Conservation (phyloP, 805 yeast species). For the Tetrapisispora iriomotensis region DNA sequence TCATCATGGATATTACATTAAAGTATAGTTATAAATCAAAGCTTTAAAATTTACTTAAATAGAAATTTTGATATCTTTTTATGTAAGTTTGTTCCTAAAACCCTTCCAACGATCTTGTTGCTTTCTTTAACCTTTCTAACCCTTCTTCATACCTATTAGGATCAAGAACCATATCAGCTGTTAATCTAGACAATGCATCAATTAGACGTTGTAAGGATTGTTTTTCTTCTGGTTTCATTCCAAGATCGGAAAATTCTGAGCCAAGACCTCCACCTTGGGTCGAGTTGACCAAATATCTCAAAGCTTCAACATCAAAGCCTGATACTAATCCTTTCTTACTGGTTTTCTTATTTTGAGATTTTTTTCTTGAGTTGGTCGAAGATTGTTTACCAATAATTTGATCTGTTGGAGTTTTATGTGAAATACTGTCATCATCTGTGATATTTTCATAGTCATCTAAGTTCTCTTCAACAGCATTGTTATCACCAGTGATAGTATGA, state of each 20-base stretch:
- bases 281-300: constrained; percentile 30
- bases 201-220: constrained; percentile 75
- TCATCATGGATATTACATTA: too few species aligned
- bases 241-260: constrained; percentile 60
- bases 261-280: constrained; percentile 34
- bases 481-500: not conserved
- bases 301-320: constrained; percentile 25
- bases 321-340: constrained; percentile 3
- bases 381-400: not conserved
- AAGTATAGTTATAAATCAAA: too few species aligned
- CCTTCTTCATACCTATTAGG: constrained; percentile 79
- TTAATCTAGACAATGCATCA: constrained; percentile 73
- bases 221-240: constrained; percentile 67
- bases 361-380: not conserved
- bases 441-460: constrained; percentile 3
- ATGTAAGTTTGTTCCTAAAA: constrained; percentile 36
- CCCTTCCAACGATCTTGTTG: constrained; percentile 81
- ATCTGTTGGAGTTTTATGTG: not conserved
- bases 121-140: constrained; percentile 65
- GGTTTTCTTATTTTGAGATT: too few species aligned
- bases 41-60: too few species aligned
- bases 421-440: not conserved
- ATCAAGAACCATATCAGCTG: constrained; percentile 86
- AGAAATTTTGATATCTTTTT: too few species aligned
- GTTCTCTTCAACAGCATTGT: not conserved